phyloP scores from a whole-genome alignment of 164 flowering plant genomes.

The Hamamelis virginiana region DNA sequence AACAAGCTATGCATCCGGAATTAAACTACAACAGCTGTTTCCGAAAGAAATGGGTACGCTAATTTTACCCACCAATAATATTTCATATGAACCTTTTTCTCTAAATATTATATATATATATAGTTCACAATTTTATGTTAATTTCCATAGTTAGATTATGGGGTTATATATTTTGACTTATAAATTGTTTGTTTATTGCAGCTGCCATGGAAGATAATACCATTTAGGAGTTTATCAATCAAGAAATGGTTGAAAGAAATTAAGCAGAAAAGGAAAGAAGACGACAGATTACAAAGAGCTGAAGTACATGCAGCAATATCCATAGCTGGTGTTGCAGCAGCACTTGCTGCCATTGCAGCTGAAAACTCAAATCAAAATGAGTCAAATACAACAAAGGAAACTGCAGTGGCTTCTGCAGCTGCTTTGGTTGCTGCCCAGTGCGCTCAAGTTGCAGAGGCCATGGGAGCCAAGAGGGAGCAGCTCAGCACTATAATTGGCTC shows the following conservation, averaged over 20 bases:
- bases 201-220: conserved; percentile 57
- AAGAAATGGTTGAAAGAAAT: conserved; percentile 86
- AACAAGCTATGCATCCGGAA: conserved; percentile 97
- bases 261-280: conserved; percentile 72
- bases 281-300: conserved; percentile 66
- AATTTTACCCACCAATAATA: too few relatives aligned
- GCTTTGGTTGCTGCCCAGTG: conserved; percentile 93
- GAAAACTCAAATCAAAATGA: conserved; percentile 44
- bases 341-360: conserved; percentile 84
- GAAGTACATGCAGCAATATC: conserved; percentile 91
- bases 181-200: conserved; percentile 19
- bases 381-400: conserved; percentile 39
- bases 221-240: conserved; percentile 58
- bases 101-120: not conserved
- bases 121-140: not conserved
- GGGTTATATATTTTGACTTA: too few relatives aligned
- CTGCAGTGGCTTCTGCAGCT: conserved; percentile 84
- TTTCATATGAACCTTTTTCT: not conserved
- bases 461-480: conserved; percentile 87
- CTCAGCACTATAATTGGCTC: conserved; percentile 58
- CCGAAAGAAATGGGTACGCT: conserved; percentile 69
- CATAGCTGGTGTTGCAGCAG: conserved; percentile 89
- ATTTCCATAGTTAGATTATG: too few relatives aligned
- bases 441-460: conserved; percentile 71
- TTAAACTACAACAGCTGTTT: conserved; percentile 70